Conservation (phyloP, 2,329 filamentous ascomycete species). For the Xylariales sp. region DNA sequence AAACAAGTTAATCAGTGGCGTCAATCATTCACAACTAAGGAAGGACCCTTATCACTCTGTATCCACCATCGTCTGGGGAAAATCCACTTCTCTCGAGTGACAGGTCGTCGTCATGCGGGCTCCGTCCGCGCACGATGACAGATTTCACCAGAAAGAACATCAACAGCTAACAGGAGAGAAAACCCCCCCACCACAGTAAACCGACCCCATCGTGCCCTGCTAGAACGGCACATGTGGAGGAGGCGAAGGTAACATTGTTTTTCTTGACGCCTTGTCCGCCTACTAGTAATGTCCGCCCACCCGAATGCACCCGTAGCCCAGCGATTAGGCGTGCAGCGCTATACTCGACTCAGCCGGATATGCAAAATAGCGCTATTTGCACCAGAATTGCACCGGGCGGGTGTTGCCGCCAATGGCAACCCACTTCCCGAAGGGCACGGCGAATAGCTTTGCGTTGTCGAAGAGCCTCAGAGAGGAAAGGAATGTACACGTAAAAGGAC, state of each 20-base stretch:
- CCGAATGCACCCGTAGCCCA: slow-evolving; percentile 20
- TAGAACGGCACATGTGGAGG: slow-evolving; percentile 13
- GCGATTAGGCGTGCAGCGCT: slow-evolving; percentile 8
- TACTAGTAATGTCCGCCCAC: slow-evolving; percentile 1
- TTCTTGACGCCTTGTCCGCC: slow-evolving; percentile 5
- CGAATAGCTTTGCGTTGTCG: slow-evolving; percentile 5
- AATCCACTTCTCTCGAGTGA: slow-evolving; percentile 25
- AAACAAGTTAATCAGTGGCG: slow-evolving; percentile 21
- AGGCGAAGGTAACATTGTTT: slow-evolving; percentile 17
- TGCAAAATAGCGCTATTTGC: slow-evolving; percentile 22
- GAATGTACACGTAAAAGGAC: slow-evolving; percentile 18
- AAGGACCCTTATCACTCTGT: slow-evolving; percentile 25
- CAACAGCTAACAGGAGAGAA: slow-evolving; percentile 2
- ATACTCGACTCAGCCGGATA: neutral
- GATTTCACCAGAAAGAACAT: slow-evolving; percentile 20
- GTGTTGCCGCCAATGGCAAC: slow-evolving; percentile 14
- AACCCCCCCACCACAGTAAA: slow-evolving; percentile 20
- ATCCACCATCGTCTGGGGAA: slow-evolving; percentile 35
- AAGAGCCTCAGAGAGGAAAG: slow-evolving; percentile 11
- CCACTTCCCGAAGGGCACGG: neutral
- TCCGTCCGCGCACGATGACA: slow-evolving; percentile 24
- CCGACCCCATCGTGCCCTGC: slow-evolving; percentile 5
- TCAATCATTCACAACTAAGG: slow-evolving; percentile 18
- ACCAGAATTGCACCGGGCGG: slow-evolving; percentile 15
- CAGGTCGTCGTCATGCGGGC: slow-evolving; percentile 24